Conservation (phyloP, 1,284 basidiomycete genomes). For the Rhodofomes roseus region DNA sequence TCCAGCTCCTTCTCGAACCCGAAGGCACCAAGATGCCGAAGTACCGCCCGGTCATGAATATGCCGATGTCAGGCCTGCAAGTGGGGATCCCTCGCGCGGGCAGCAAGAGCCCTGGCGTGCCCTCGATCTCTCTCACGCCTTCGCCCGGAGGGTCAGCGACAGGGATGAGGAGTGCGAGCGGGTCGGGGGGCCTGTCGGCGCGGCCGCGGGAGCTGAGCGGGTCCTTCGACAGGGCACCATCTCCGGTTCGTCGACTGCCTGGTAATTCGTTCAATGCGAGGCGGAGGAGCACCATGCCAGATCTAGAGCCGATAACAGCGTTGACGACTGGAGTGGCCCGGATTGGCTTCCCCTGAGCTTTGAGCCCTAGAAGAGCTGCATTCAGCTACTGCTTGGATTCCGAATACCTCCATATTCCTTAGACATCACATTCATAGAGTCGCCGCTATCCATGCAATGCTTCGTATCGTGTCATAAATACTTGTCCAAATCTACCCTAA, state of each 20-base stretch:
- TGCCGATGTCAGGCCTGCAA: neutral
- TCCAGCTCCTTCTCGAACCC: constrained; percentile 63
- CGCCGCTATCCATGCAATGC: neutral
- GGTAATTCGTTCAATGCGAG: neutral
- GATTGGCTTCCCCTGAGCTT: neutral
- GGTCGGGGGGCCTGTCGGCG: neutral
- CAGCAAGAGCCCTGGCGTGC: neutral
- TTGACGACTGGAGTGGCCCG: neutral
- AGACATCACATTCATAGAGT: neutral
- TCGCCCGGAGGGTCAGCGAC: neutral
- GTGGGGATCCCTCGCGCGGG: neutral
- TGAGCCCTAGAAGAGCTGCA: too few relatives aligned
- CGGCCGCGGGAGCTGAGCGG: neutral
- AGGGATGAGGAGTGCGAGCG: neutral
- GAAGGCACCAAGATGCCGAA: constrained; percentile 28
- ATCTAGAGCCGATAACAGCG: neutral
- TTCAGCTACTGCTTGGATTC: too few relatives aligned
- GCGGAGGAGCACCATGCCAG: neutral
- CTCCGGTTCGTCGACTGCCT: neutral
- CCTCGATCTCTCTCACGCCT: neutral
- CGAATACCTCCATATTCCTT: too few relatives aligned
- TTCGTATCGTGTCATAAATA: neutral
- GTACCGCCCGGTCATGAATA: constrained; percentile 2
- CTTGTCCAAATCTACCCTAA: constrained; percentile 11
- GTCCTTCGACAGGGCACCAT: neutral